Percentiles rank a stretch among this genome's conserved stretches.
Evolutionary conservation across 2,329 filamentous ascomycete genomes (phyloP).

Genomic region (Pseudocercospora pini-densiflorae): DNA sequence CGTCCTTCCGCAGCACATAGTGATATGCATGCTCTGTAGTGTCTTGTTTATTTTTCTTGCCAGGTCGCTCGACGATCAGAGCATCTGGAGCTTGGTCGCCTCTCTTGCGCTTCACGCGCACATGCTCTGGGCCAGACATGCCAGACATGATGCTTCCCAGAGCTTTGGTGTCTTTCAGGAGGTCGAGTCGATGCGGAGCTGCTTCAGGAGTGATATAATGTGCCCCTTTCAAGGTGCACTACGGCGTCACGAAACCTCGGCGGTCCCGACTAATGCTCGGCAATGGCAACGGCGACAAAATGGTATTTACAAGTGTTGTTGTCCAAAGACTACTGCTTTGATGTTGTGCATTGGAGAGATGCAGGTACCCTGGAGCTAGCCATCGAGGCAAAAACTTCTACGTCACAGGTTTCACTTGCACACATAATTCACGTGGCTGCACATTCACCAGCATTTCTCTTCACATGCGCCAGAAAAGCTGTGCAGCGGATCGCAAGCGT

Average conservation of each 20-base stretch:
- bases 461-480: too few species aligned
- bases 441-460: not conserved
- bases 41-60: slow-evolving; percentile 30
- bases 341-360: not conserved
- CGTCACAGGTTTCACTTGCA: not conserved
- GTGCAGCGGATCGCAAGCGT: too few species aligned
- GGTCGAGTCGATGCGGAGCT: not conserved
- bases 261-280: not conserved
- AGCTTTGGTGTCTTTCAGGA: not conserved
- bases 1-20: slow-evolving; percentile 28
- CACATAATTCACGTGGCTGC: not conserved
- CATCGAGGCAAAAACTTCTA: not conserved
- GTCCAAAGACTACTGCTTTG: not conserved
- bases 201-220: not conserved
- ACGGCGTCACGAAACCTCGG: not conserved
- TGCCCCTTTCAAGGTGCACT: not conserved
- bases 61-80: slow-evolving; percentile 32
- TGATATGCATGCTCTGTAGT: slow-evolving; percentile 16
- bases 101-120: slow-evolving; percentile 37
- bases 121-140: slow-evolving; percentile 31
- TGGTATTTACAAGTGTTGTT: not conserved
- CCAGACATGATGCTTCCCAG: slow-evolving; percentile 14
- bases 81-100: slow-evolving; percentile 34
- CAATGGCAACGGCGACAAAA: not conserved
- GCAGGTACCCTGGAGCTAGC: not conserved